A percentile compares a stretch with the other conserved stretches of the same genome.
Evolutionary conservation across 192 early-diverging fungal species (phyloP).

Genomic region (Lobosporangium transversale): DNA sequence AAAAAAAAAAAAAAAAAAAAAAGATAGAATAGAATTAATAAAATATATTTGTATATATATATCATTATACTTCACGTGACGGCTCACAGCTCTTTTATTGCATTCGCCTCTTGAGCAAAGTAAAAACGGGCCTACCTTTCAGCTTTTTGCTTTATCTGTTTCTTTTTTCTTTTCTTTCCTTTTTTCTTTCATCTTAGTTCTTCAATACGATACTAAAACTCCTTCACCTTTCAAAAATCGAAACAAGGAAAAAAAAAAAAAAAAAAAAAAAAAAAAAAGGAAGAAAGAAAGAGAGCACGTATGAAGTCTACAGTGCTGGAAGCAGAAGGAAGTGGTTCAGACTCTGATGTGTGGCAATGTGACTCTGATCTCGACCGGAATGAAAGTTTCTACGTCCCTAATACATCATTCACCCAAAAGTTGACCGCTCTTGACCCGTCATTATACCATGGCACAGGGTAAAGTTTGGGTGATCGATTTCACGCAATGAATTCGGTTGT

Average conservation of each 20-base stretch:
- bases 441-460: slow-evolving; percentile 49
- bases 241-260: too few relatives aligned
- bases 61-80: too few relatives aligned
- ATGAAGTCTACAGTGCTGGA: too few relatives aligned
- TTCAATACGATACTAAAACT: neutral
- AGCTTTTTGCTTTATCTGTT: too few relatives aligned
- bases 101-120: too few relatives aligned
- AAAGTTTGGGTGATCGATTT: neutral
- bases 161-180: neutral
- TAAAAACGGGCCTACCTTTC: too few relatives aligned
- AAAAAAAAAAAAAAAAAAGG: too few relatives aligned
- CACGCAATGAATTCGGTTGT: too few relatives aligned
- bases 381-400: slow-evolving; percentile 45
- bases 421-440: slow-evolving; percentile 29
- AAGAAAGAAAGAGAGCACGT: too few relatives aligned
- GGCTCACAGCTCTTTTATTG: too few relatives aligned
- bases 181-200: neutral
- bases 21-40: too few relatives aligned
- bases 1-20: neutral
- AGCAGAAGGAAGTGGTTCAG: neutral
- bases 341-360: slow-evolving; percentile 6
- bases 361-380: slow-evolving; percentile 32
- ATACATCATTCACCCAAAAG: slow-evolving; percentile 25
- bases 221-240: neutral
- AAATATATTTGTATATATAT: too few relatives aligned